Conservation (phyloP, 208 protist species). For the Leishmania guyanensis region DNA sequence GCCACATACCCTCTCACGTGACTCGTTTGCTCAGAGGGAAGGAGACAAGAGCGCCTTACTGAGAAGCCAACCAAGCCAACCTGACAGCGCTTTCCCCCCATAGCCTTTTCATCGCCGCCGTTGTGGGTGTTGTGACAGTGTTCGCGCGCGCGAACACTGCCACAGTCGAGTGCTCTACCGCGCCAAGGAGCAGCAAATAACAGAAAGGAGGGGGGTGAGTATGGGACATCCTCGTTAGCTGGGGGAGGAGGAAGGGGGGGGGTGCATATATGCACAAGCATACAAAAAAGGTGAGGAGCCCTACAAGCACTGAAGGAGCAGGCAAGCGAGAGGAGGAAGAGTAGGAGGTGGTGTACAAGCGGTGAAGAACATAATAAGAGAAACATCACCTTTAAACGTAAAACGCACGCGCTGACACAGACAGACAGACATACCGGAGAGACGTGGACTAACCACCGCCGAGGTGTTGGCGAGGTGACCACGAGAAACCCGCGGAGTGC, state of each 20-base stretch:
- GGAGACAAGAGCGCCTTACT: background rate
- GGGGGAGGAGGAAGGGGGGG: too few species aligned
- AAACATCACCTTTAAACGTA: background rate
- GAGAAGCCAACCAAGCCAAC: too few species aligned
- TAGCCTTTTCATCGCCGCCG: background rate
- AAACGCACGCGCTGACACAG: background rate
- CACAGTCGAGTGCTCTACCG: background rate
- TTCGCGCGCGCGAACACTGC: background rate
- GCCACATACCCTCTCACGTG: background rate
- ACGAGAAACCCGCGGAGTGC: too few species aligned
- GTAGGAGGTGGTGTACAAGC: background rate
- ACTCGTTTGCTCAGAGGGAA: background rate
- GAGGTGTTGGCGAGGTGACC: too few species aligned
- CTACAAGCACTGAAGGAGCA: background rate
- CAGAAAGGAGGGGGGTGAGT: background rate
- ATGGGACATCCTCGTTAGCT: background rate
- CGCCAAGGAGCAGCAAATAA: background rate
- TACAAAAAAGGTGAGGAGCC: background rate
- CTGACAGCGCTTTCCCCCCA: background rate
- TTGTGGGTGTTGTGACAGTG: background rate
- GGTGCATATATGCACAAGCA: background rate
- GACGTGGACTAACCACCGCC: too few species aligned
- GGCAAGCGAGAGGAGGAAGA: background rate
- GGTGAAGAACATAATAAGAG: background rate
- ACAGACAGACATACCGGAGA: background rate